Evolutionary conservation across 306 rosid species (phyloP), one percentile per base, ranked within the genome.

Genomic region (Oxytropis ochrocephala): DNA sequence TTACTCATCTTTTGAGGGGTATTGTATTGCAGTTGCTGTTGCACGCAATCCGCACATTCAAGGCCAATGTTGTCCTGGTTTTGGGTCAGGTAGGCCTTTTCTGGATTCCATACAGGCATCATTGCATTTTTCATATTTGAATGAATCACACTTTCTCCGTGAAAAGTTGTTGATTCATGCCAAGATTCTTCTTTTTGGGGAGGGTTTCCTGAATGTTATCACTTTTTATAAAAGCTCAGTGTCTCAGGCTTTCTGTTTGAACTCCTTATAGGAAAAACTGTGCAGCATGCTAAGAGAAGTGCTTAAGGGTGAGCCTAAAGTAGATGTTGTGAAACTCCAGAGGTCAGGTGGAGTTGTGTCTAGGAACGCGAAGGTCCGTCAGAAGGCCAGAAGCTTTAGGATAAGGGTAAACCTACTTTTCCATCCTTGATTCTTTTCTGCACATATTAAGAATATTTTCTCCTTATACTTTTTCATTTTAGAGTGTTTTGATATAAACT

Each of bases 341-440:
- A 91, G 81, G 77, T 94, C 99, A 5, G 99, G 99, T 35, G 99
- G 99, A 41, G 99, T 94, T 78, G 97, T 94, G 78, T 79, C 91
- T 36, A 87, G 99, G 75, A 88, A 85, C 56, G 80, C 76, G 39
- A 94, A 94, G 78, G 77, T 79, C 67, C 92, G 96, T 59, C 91
- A 94, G 73, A 87, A 85, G 62, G 60, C 97, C 71, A 84, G 99
- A 85, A 84, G 87, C 77, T 70, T 46, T 67, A 84, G 94, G 89
- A 94, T 91, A 74, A 85, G 97, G 87, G 99, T 88, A 84, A 77
- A 57, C 51, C 41, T 33, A 27, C 64, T 54, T 67, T 36, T 67
- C 53, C 11, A 12, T 19, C 61, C 43, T 54, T 44, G 29, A 43
- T 21, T 75, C 24, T 71, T 24, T 70, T 57, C 61, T 35, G 18